Conservation (phyloP, 345 rosid genomes). For the Ricinus communis region DNA sequence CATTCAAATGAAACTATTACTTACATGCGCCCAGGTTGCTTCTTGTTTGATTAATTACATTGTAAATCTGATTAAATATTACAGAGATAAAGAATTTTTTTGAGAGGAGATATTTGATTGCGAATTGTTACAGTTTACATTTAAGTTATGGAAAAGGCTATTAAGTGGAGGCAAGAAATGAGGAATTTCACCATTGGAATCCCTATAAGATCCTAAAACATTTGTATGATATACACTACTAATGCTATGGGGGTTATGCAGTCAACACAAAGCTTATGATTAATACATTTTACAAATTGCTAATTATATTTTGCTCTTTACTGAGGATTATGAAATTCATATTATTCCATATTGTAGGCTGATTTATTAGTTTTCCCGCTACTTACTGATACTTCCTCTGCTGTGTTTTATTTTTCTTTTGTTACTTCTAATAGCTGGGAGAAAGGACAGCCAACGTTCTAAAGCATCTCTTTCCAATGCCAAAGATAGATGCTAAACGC, state of each 20-base stretch:
- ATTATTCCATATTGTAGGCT: background rate
- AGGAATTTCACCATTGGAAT: background rate
- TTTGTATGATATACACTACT: too few species aligned
- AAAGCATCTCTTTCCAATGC: slow-evolving; percentile 89
- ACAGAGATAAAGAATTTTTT: background rate
- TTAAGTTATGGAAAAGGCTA: background rate
- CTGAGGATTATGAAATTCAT: background rate
- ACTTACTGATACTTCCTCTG: background rate
- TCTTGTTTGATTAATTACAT: background rate
- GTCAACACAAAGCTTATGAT: too few species aligned
- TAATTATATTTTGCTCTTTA: background rate
- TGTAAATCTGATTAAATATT: background rate
- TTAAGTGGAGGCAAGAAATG: background rate
- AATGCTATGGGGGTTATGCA: too few species aligned
- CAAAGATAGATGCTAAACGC: slow-evolving; percentile 73
- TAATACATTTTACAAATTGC: background rate
- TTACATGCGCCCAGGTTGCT: background rate
- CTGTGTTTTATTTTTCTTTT: background rate
- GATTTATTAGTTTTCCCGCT: background rate
- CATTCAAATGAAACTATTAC: background rate
- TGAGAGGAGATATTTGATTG: background rate
- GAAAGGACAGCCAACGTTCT: slow-evolving; percentile 72
- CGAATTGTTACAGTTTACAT: background rate
- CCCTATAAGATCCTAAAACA: background rate
- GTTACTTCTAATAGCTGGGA: slow-evolving; percentile 54